Evolutionary conservation across 805 yeast species (phyloP).

Genomic region (Ogataea pignaliae): DNA sequence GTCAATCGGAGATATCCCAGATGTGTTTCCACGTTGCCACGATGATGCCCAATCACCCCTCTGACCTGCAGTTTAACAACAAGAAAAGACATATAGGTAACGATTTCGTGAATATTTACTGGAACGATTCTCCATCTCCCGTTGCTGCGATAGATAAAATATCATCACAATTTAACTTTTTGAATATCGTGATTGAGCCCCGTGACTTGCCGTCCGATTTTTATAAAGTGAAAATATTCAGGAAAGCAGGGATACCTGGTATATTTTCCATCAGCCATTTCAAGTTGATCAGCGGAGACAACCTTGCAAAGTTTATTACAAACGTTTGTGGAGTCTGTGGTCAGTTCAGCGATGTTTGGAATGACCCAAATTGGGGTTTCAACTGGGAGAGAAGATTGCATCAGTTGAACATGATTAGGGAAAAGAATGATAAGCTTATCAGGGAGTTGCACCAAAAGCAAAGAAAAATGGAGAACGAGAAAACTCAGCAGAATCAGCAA

Average conservation of each 20-base stretch:
- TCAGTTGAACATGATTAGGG: slow-evolving; percentile 37
- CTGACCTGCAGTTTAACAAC: slow-evolving; percentile 41
- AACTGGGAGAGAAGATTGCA: slow-evolving; percentile 67
- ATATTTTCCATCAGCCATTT: slow-evolving; percentile 72
- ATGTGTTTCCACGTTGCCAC: slow-evolving; percentile 77
- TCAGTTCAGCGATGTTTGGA: slow-evolving; percentile 76
- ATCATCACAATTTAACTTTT: slow-evolving; percentile 75
- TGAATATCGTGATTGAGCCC: slow-evolving; percentile 76
- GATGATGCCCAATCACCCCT: slow-evolving; percentile 58
- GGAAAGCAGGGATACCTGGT: slow-evolving; percentile 71
- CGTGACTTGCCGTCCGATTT: slow-evolving; percentile 19
- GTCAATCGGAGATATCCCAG: slow-evolving; percentile 70
- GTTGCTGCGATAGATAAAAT: slow-evolving; percentile 64
- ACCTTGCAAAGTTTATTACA: slow-evolving; percentile 60
- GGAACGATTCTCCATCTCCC: slow-evolving; percentile 66
- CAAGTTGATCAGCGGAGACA: slow-evolving; percentile 59
- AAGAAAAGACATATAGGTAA: slow-evolving; percentile 88
- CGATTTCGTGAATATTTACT: slow-evolving; percentile 74
- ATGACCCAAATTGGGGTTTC: slow-evolving; percentile 51
- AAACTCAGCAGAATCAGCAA: no score
- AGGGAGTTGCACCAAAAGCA: not conserved
- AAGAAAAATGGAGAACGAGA: not conserved
- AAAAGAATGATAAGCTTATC: slow-evolving; percentile 7
- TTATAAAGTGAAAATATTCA: slow-evolving; percentile 59
- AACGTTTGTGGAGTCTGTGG: slow-evolving; percentile 62